Evolutionary conservation across 164 flowering plant genomes (phyloP).

Genomic region (Liriodendron chinense): DNA sequence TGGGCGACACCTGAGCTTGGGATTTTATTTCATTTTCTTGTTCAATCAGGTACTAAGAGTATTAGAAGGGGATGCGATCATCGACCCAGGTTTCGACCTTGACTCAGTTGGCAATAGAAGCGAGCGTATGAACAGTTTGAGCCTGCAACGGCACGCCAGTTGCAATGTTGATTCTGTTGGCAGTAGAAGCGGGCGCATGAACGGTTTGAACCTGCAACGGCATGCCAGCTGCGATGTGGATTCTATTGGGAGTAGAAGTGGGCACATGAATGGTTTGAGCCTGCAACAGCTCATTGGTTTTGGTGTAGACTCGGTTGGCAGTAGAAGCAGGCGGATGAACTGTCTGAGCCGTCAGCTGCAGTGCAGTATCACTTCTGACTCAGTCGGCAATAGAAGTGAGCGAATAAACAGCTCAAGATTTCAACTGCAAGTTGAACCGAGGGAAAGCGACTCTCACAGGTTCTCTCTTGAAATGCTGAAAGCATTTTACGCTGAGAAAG

Average conservation of each 20-base stretch:
- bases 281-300: constrained; percentile 22
- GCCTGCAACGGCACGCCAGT: constrained; percentile 29
- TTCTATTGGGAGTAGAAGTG: constrained; percentile 66
- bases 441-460: constrained; percentile 46
- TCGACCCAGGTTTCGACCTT: constrained; percentile 29
- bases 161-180: constrained; percentile 53
- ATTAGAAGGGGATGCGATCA: constrained; percentile 59
- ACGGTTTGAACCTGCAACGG: constrained; percentile 31
- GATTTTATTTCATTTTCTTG: neutral
- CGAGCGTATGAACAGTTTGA: constrained; percentile 50
- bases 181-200: constrained; percentile 64
- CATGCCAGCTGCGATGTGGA: constrained; percentile 31
- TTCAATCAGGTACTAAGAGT: constrained; percentile 56
- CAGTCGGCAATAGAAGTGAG: constrained; percentile 65
- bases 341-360: constrained; percentile 29
- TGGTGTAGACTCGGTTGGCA: constrained; percentile 49
- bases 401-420: constrained; percentile 44
- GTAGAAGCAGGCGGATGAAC: constrained; percentile 64
- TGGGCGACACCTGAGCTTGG: too few species aligned
- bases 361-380: constrained; percentile 33
- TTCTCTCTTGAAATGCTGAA: constrained; percentile 52
- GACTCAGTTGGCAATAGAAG: constrained; percentile 63
- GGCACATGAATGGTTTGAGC: constrained; percentile 44
- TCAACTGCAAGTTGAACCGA: constrained; percentile 18
- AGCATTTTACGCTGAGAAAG: constrained; percentile 6